Conservation (phyloP, 2,329 filamentous ascomycete species). For the Xylariaceae sp. region DNA sequence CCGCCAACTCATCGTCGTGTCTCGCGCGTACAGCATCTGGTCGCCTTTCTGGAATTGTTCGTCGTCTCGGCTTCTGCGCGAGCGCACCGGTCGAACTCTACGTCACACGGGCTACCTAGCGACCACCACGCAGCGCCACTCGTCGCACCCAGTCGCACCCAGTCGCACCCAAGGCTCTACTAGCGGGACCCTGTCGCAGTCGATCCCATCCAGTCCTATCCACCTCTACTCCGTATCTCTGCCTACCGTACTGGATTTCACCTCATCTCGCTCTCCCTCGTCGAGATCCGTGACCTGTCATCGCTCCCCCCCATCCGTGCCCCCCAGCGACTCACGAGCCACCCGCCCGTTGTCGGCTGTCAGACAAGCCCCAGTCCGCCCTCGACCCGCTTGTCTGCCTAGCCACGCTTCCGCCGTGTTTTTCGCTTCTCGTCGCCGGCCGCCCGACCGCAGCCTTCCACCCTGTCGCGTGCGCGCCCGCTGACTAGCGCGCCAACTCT, state of each 20-base stretch:
- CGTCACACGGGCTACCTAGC: too few relatives aligned
- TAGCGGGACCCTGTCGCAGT: background rate
- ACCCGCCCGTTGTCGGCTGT: background rate
- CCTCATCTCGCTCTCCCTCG: constrained; percentile 1
- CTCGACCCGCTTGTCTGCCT: background rate
- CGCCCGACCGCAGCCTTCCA: constrained; percentile 1
- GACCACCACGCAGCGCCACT: too few relatives aligned
- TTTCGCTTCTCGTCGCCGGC: constrained; percentile 1
- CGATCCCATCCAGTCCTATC: background rate
- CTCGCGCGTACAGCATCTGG: background rate
- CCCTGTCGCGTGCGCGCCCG: constrained; percentile 25
- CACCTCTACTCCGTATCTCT: constrained; percentile 2
- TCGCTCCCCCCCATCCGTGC: background rate
- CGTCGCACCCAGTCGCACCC: background rate
- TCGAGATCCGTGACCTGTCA: too few relatives aligned
- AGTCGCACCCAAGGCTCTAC: background rate
- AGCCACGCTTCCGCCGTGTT: background rate
- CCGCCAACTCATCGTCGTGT: background rate
- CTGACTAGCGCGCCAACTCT: constrained; percentile 24
- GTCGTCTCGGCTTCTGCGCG: background rate
- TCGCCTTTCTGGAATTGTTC: background rate
- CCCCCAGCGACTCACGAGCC: constrained; percentile 3
- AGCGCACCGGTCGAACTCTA: background rate
- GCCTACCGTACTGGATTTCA: constrained; percentile 1
- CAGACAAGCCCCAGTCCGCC: background rate